Evolutionary conservation across 148 eudicot species (phyloP), one percentile per base, ranked within the genome.

Genomic region (Chenopodium formosanum): DNA sequence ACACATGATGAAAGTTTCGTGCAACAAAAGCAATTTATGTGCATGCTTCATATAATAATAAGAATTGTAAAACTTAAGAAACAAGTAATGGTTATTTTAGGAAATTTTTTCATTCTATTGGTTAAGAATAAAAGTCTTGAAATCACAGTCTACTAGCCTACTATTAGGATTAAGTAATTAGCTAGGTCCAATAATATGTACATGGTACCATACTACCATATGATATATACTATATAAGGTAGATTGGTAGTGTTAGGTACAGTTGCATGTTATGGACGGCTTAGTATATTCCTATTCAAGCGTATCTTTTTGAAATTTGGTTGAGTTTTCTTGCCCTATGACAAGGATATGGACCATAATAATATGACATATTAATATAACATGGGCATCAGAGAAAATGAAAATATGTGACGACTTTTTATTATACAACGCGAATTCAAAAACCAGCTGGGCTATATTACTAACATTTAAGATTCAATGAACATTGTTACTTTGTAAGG

Each of bases 191-290:
- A 7, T 62, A 20, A 62, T 76, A 22, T 62, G 53, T 60, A 76
- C 53, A 40, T 62, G 27, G 79, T 62, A 63, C 78, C 65, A 17
- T 53, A 75, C 44, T 40, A 40, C 44, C 44, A 40, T 40, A 40
- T 7, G 44, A 40, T 40, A 40, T 40, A 40, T 5, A 40, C 44
- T 40, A 34, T 34, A 31, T 31, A 31, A 1, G 4, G 37, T 4
- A 2, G 44, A 40, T 40, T 9, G 27, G 40, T 65, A 32, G 76
- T n/a, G 69, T 70, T 70, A 37, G 82, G 82, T 79, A 56, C 66
- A 53, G 27, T 79, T 22, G 73, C 58, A 67, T 68, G 29, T 48
- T 78, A 34, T 48, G 81, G 23, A 78, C 56, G 44, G 64, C 65
- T 58, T 67, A 50, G 74, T 78, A 67, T 56, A 25, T 20, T 25